Percentiles rank a stretch among this genome's conserved stretches.
Conservation (phyloP, 441 rosid species). For the Erodium trifolium region DNA sequence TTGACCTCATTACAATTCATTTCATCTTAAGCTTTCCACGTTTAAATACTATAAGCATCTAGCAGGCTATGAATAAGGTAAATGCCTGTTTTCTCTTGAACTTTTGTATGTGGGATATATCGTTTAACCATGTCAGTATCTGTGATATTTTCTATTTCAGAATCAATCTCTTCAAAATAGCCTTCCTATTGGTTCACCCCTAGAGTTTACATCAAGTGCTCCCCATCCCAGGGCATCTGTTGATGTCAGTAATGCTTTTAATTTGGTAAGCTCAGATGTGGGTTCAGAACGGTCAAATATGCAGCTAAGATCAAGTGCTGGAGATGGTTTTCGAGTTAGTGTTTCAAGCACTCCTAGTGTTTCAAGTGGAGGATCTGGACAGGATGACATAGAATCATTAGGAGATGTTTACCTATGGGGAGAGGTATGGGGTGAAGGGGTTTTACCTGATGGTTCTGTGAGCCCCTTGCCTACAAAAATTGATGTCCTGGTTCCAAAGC, state of each 20-base stretch:
- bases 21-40: no score
- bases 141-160: conserved; percentile 1
- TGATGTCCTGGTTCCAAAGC: conserved; percentile 79
- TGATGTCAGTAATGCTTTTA: conserved; percentile 62
- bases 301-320: conserved; percentile 49
- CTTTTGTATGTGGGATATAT: neutral
- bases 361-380: conserved; percentile 96
- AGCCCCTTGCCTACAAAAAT: conserved; percentile 44
- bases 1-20: neutral
- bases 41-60: no score
- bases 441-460: conserved; percentile 79
- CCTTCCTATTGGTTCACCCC: conserved; percentile 84
- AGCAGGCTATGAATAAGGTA: no score
- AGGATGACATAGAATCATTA: conserved; percentile 92
- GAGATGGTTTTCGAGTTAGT: conserved; percentile 89
- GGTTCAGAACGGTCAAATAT: conserved; percentile 80
- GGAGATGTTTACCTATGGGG: conserved; percentile 99
- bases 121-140: neutral
- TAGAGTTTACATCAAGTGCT: conserved; percentile 55
- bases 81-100: no score
- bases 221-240: conserved; percentile 76
- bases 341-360: conserved; percentile 94
- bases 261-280: conserved; percentile 70
- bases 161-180: conserved; percentile 40
- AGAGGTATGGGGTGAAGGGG: conserved; percentile 76